Conservation (phyloP, 2,329 filamentous ascomycete genomes). For the Grosmannia penicillata region DNA sequence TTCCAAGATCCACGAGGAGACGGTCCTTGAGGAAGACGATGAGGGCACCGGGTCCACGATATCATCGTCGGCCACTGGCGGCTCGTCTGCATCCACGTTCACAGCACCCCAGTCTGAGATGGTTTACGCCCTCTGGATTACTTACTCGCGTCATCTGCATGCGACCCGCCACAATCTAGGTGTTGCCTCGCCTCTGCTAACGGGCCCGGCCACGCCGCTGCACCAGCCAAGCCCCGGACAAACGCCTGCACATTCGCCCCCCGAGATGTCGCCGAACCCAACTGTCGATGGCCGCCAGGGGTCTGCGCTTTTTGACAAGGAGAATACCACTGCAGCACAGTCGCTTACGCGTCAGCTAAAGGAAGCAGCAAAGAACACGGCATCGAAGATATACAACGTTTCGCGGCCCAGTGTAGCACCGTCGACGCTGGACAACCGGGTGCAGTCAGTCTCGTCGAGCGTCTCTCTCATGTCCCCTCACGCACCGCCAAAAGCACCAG, state of each 20-base stretch:
- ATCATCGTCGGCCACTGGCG: not conserved
- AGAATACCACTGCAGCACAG: slow-evolving; percentile 27
- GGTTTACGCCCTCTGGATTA: slow-evolving; percentile 93
- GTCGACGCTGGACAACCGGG: slow-evolving; percentile 1
- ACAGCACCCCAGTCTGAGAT: slow-evolving; percentile 50
- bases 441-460: too few relatives aligned
- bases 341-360: slow-evolving; percentile 41
- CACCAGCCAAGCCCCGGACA: slow-evolving; percentile 70
- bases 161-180: slow-evolving; percentile 47
- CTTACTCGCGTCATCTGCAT: slow-evolving; percentile 87
- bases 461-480: too few relatives aligned
- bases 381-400: slow-evolving; percentile 29
- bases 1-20: slow-evolving; percentile 42
- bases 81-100: slow-evolving; percentile 24
- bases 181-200: slow-evolving; percentile 47
- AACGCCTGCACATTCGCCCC: slow-evolving; percentile 40
- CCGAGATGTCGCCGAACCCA: slow-evolving; percentile 37
- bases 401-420: not conserved
- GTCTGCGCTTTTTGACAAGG: slow-evolving; percentile 14
- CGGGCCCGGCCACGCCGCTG: slow-evolving; percentile 54
- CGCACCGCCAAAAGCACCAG: too few relatives aligned
- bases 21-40: slow-evolving; percentile 41
- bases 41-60: slow-evolving; percentile 28
- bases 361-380: slow-evolving; percentile 38
- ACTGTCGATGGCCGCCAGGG: slow-evolving; percentile 20